A percentile compares a stretch with the other conserved stretches of the same genome.
Evolutionary conservation across 208 protist species (phyloP).

Genomic region (Leishmania aethiopica): DNA sequence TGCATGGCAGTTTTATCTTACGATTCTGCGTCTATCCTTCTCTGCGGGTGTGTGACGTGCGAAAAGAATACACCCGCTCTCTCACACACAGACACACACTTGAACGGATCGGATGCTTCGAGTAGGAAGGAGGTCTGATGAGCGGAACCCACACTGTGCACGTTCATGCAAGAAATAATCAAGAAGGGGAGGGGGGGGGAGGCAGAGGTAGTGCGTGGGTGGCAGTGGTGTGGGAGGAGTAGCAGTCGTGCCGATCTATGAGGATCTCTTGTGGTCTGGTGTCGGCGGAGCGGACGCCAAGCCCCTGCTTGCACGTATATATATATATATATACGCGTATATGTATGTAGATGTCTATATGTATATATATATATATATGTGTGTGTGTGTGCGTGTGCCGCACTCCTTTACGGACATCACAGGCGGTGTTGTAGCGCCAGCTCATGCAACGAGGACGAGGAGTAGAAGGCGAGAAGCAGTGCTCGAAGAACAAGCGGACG

Average conservation of each 20-base stretch:
- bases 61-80: background rate
- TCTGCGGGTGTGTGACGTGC: background rate
- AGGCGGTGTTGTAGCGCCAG: no score
- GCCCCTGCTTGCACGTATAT: background rate
- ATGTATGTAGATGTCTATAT: background rate
- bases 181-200: background rate
- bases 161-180: background rate
- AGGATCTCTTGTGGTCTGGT: background rate
- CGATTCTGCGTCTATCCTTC: background rate
- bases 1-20: background rate
- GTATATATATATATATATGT: background rate
- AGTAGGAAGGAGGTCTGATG: background rate
- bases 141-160: background rate
- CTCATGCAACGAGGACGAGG: background rate
- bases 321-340: no score
- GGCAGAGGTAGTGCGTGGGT: background rate
- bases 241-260: background rate
- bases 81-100: background rate
- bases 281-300: background rate
- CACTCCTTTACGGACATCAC: no score
- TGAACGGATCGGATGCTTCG: background rate
- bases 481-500: no score
- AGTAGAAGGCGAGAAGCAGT: no score
- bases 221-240: background rate
- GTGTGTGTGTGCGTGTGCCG: no score